phyloP scores from a whole-genome alignment of 2,329 filamentous ascomycete species.

The Bipolaris gigantea region DNA sequence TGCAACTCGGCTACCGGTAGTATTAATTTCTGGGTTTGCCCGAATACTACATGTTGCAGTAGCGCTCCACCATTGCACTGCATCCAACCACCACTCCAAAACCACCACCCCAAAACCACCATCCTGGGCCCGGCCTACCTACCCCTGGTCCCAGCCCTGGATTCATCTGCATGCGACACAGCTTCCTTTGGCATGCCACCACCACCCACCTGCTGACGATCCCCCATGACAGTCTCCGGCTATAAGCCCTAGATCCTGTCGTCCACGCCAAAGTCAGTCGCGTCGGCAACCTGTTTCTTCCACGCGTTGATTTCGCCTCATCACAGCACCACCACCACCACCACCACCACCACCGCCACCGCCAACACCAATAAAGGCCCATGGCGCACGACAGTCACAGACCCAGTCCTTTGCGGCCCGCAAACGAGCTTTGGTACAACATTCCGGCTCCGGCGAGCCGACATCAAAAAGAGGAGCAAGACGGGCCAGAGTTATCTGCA shows the following conservation, averaged over 20 bases:
- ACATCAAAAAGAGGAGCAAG: slow-evolving; percentile 18
- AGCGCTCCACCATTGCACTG: slow-evolving; percentile 34
- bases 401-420: slow-evolving; percentile 19
- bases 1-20: slow-evolving; percentile 22
- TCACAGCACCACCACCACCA: slow-evolving; percentile 11
- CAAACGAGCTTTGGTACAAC: slow-evolving; percentile 38
- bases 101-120: slow-evolving; percentile 25
- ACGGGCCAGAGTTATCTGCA: slow-evolving; percentile 26
- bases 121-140: slow-evolving; percentile 23
- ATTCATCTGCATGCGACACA: slow-evolving; percentile 24
- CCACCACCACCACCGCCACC: too few species aligned
- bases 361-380: slow-evolving; percentile 7
- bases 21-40: slow-evolving; percentile 27
- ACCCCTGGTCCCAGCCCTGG: slow-evolving; percentile 33
- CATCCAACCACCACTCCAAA: slow-evolving; percentile 30
- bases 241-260: slow-evolving; percentile 29
- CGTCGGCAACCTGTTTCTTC: slow-evolving; percentile 24
- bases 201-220: slow-evolving; percentile 35
- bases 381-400: slow-evolving; percentile 30
- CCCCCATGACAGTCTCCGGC: slow-evolving; percentile 25
- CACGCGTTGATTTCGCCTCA: slow-evolving; percentile 18
- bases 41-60: slow-evolving; percentile 35
- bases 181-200: slow-evolving; percentile 37
- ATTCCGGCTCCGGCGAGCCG: slow-evolving; percentile 24
- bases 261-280: slow-evolving; percentile 22